Conservation (phyloP, 2,329 filamentous ascomycete species). For the Fusarium nygamai region DNA sequence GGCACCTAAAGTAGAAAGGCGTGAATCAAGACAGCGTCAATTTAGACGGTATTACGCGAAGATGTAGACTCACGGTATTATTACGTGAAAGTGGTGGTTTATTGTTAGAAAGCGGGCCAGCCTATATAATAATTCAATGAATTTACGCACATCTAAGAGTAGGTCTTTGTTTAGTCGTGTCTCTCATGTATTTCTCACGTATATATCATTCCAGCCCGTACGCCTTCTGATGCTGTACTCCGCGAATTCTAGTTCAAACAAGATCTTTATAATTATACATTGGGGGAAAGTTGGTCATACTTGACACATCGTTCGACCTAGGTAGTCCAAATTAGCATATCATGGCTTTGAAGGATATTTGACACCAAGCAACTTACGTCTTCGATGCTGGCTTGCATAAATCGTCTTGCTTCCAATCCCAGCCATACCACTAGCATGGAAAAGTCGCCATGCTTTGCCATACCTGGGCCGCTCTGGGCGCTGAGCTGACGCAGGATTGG, state of each 20-base stretch:
- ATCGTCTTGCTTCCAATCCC: conserved; percentile 86
- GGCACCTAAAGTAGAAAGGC: conserved; percentile 22
- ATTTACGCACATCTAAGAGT: conserved; percentile 7
- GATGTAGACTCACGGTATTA: background rate
- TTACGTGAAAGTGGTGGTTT: background rate
- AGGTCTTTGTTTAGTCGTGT: background rate
- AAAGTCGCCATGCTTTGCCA: conserved; percentile 77
- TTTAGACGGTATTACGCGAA: conserved; percentile 9
- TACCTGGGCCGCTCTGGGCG: conserved; percentile 76
- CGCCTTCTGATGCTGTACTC: conserved; percentile 30
- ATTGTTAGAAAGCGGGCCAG: background rate
- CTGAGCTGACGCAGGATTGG: conserved; percentile 91
- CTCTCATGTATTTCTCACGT: background rate
- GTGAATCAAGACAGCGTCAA: conserved; percentile 8
- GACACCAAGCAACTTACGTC: conserved; percentile 67
- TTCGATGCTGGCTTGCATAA: conserved; percentile 89
- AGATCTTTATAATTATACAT: conserved; percentile 67
- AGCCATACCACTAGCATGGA: conserved; percentile 93
- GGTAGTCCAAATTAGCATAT: background rate
- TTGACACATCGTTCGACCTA: conserved; percentile 90
- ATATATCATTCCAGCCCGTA: background rate
- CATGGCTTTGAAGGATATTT: background rate
- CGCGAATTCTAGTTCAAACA: conserved; percentile 1
- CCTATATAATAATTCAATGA: conserved; percentile 3
- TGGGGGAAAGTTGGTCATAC: conserved; percentile 88